Conservation (phyloP, 768 basidiomycete species). For the Cystobasidium onofrii region DNA sequence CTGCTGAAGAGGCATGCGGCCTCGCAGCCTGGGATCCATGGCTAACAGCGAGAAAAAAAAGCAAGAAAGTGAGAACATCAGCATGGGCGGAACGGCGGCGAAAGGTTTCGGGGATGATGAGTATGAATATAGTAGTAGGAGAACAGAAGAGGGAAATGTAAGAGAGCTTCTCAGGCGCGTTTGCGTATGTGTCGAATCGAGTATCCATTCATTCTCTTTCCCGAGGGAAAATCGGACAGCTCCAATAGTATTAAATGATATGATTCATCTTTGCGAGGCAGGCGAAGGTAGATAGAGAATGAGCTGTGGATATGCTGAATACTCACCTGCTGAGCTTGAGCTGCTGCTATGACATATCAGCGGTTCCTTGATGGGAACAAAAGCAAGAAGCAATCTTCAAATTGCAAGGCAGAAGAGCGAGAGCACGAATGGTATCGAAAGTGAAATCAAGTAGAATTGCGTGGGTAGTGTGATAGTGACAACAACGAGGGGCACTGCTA, state of each 20-base stretch:
- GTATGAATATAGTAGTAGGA: too few relatives aligned
- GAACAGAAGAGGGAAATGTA: background rate
- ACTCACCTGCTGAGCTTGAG: background rate
- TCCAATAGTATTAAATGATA: conserved; percentile 21
- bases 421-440: background rate
- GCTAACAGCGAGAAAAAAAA: background rate
- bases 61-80: background rate
- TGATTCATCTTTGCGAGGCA: conserved; percentile 20
- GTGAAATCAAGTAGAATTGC: background rate
- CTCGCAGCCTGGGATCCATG: conserved; percentile 29
- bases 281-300: background rate
- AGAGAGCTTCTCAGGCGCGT: conserved; percentile 17
- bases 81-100: background rate
- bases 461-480: background rate
- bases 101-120: background rate
- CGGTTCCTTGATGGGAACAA: background rate
- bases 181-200: conserved; percentile 28
- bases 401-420: background rate
- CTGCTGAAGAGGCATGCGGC: background rate
- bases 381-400: background rate
- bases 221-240: conserved; percentile 21
- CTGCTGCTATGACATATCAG: background rate
- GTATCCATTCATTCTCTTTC: background rate
- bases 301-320: background rate
- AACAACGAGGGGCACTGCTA: background rate